Base-by-base conservation (phyloP, 768 basidiomycete species). In the Rhodosporidiobolus sp. region DNA sequence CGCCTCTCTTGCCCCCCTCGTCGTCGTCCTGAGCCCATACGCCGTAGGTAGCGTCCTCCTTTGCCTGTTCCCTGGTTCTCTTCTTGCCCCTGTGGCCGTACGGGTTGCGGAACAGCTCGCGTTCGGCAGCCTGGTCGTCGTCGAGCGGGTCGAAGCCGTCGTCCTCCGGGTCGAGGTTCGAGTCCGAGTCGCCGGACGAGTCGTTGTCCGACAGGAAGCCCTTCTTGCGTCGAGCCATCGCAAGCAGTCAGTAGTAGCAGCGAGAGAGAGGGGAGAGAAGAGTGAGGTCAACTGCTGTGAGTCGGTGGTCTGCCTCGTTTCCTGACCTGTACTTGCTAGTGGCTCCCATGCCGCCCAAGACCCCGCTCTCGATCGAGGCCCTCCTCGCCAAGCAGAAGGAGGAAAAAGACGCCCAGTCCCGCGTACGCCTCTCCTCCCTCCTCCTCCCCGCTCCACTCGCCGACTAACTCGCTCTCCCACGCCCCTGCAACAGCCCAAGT, bases 361-460 rank as follows among this genome's bases (percentile, higher is more conserved):
- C 45, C 0, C 94, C 94, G 1, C 83, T 96, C 52, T 95, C 93
- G 10, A 94, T 97, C 71, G 92, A 96, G 79, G 85, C 86, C 49
- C 83, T 97, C 70, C 84, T 98, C 34, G 87, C 90, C 77, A 90
- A 89, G 82, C 95, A 98, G 82, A 88, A 87, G 76, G 87, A 85
- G 49, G 94, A 95, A 80, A 92, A 89, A 78, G 93, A 96, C 71
- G 90, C 90, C 2, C 90, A 92, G 60, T 84, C 93, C 61, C 96
- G 92, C 86, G 94, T 92, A 68, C 19, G 76, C 61, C 38, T 9
- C 38, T n/a, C 30, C 46, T 43, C 14, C 59, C 57, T 49, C 49
- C n/a, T 55, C 26, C 60, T 8, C 30, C 35, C 34, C 45, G 32
- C 49, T 60, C 56, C 14, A 17, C 28, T 16, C 12, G 19, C 17